phyloP scores from a whole-genome alignment of 805 yeast species.

The Barnettozyma wickerhamii region DNA sequence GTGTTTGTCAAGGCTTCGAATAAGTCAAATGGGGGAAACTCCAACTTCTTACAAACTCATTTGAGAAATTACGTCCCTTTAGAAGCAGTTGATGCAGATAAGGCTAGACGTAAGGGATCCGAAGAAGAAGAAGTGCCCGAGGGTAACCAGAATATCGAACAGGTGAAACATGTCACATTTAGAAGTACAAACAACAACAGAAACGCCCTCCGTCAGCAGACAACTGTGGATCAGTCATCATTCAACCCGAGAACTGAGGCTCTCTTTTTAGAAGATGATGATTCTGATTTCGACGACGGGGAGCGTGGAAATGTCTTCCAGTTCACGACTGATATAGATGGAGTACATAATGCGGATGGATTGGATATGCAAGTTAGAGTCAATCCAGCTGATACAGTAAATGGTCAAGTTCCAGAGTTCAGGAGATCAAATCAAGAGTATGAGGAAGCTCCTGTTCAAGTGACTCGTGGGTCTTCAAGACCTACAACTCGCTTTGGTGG shows the following conservation, averaged over 20 bases:
- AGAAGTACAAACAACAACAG: neutral
- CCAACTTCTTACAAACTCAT: conserved; percentile 23
- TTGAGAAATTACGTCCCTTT: conserved; percentile 8
- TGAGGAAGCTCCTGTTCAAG: neutral
- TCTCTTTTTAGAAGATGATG: conserved; percentile 12
- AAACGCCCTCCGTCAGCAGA: neutral
- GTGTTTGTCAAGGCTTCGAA: conserved; percentile 31
- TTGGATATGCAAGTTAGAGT: conserved; percentile 21
- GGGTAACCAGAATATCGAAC: conserved; percentile 2
- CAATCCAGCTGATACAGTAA: neutral
- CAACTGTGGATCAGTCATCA: neutral
- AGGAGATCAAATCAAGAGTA: conserved; percentile 6
- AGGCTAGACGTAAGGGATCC: neutral
- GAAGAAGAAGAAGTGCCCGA: conserved; percentile 5
- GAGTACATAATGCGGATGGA: conserved; percentile 15
- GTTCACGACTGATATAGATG: conserved; percentile 13
- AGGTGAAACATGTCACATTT: neutral
- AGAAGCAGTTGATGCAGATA: conserved; percentile 1
- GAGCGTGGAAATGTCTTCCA: conserved; percentile 14
- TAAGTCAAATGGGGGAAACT: conserved; percentile 15
- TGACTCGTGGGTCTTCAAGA: neutral
- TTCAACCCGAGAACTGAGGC: conserved; percentile 4
- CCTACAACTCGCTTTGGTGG: too few relatives aligned
- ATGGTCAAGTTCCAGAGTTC: conserved; percentile 16
- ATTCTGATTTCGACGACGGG: conserved; percentile 14